Evolutionary conservation across 83 land plant genomes (phyloP).

Genomic region (Thuja plicata): DNA sequence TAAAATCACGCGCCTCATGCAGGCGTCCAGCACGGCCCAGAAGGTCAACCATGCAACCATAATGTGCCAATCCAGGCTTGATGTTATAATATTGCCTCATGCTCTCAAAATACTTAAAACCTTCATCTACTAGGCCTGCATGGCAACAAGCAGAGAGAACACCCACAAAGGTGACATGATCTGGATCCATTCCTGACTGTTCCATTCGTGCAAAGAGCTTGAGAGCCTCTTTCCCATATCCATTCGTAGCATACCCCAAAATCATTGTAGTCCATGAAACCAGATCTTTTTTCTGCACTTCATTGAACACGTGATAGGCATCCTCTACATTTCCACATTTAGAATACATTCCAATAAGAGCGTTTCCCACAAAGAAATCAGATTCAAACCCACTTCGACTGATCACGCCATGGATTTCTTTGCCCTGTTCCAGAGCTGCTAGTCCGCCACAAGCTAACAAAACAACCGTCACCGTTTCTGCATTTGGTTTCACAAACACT

Average conservation of each 20-base stretch:
- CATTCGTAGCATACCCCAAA: slow-evolving; percentile 33
- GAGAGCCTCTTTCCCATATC: slow-evolving; percentile 30
- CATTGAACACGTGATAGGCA: slow-evolving; percentile 19
- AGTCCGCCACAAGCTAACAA: slow-evolving; percentile 20
- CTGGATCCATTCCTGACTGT: slow-evolving; percentile 22
- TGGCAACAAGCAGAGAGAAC: background rate
- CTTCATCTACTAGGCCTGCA: background rate
- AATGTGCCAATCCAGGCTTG: slow-evolving; percentile 40
- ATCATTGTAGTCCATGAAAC: slow-evolving; percentile 53
- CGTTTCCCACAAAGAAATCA: slow-evolving; percentile 29
- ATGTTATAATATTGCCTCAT: slow-evolving; percentile 32
- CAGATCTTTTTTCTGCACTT: slow-evolving; percentile 20
- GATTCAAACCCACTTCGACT: slow-evolving; percentile 18
- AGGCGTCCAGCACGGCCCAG: slow-evolving; percentile 1
- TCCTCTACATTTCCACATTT: slow-evolving; percentile 19
- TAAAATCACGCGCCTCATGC: background rate
- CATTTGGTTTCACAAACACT: slow-evolving; percentile 17
- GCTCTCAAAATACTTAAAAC: slow-evolving; percentile 30
- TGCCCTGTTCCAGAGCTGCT: slow-evolving; percentile 14
- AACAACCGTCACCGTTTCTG: slow-evolving; percentile 23
- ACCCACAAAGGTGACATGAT: slow-evolving; percentile 34
- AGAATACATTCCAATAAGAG: slow-evolving; percentile 29
- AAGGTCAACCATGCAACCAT: background rate
- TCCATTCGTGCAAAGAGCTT: slow-evolving; percentile 38
- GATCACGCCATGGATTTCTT: slow-evolving; percentile 24